A percentile compares a stretch with the other conserved stretches of the same genome.
These are phyloP conservation scores for Eucalyptus regnans DNA, from an alignment of 345 rosid genomes.

Conservation along the genomic window DNA sequence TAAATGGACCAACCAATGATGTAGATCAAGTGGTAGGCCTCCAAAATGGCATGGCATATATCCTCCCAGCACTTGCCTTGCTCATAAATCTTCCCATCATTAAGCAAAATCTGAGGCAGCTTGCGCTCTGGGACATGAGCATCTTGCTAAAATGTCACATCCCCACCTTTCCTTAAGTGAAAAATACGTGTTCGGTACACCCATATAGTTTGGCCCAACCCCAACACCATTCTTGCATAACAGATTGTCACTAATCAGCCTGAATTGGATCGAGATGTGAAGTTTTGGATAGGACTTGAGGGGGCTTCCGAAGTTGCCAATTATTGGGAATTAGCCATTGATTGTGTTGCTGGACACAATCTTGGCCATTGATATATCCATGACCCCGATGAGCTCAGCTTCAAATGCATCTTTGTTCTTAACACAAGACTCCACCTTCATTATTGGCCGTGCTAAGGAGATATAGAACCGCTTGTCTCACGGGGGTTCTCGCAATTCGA, in stretches of 20 bases:
- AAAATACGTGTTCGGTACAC: slow-evolving; percentile 46
- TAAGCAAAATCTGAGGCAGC: slow-evolving; percentile 47
- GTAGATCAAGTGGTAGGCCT: slow-evolving; percentile 50
- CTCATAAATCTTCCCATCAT: slow-evolving; percentile 31
- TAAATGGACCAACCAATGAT: slow-evolving; percentile 54
- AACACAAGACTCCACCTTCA: too few relatives aligned
- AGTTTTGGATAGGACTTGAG: slow-evolving; percentile 28
- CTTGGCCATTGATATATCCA: too few relatives aligned
- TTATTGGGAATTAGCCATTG: too few relatives aligned
- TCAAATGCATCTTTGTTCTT: fast-evolving
- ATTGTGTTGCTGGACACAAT: fast-evolving
- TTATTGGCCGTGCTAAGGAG: too few relatives aligned
- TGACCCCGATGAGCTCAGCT: fast-evolving
- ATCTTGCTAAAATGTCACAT: slow-evolving; percentile 54
- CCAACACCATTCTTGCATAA: slow-evolving; percentile 35
- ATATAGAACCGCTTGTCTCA: too few relatives aligned
- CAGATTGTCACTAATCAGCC: slow-evolving; percentile 12
- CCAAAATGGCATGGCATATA: slow-evolving; percentile 56
- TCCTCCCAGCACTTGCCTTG: slow-evolving; percentile 58
- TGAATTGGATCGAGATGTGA: slow-evolving; percentile 32
- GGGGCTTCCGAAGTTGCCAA: neutral
- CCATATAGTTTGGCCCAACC: slow-evolving; percentile 30
- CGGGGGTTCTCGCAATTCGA: neutral
- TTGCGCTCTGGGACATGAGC: slow-evolving; percentile 38
- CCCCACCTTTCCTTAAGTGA: slow-evolving; percentile 46